Percentiles rank a stretch among this genome's conserved stretches.
Conservation (phyloP, 2,329 filamentous ascomycete genomes). For the Aurifilum marmelostoma region DNA sequence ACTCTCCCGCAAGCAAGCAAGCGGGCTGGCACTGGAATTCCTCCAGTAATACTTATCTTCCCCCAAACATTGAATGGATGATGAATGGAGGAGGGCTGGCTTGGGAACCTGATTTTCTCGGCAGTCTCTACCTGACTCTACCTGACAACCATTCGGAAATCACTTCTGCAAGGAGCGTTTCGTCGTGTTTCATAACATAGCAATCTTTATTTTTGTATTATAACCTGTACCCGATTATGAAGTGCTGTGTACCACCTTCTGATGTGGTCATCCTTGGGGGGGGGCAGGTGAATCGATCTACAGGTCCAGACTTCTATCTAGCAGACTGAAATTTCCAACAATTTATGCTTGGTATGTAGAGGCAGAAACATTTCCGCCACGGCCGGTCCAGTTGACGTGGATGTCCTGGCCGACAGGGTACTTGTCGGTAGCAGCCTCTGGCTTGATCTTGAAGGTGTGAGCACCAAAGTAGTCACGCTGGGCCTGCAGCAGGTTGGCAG, state of each 20-base stretch:
- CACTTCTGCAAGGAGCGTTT: not conserved
- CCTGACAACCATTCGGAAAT: not conserved
- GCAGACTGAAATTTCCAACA: slow-evolving; percentile 8
- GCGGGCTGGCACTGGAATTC: not conserved
- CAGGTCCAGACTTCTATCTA: slow-evolving; percentile 25
- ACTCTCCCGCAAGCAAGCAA: not conserved
- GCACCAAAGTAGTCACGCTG: slow-evolving; percentile 99
- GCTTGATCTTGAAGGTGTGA: slow-evolving; percentile 88
- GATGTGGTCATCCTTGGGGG: slow-evolving; percentile 8
- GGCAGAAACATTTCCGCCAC: slow-evolving; percentile 94
- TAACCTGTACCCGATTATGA: slow-evolving; percentile 17
- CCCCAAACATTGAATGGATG: not conserved
- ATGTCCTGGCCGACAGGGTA: slow-evolving; percentile 86
- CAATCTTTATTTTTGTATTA: slow-evolving; percentile 27
- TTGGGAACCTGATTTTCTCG: not conserved
- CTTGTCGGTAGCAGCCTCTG: slow-evolving; percentile 73
- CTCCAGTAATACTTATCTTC: not conserved
- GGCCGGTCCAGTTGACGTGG: slow-evolving; percentile 99
- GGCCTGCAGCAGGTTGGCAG: slow-evolving; percentile 96
- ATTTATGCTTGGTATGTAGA: slow-evolving; percentile 95
- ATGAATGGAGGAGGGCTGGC: not conserved
- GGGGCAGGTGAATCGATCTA: slow-evolving; percentile 17
- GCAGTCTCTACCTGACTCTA: not conserved
- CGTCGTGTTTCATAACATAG: not conserved
- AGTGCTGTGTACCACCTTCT: slow-evolving; percentile 24